phyloP scores from a whole-genome alignment of 345 rosid genomes.

The Populus ilicifolia region DNA sequence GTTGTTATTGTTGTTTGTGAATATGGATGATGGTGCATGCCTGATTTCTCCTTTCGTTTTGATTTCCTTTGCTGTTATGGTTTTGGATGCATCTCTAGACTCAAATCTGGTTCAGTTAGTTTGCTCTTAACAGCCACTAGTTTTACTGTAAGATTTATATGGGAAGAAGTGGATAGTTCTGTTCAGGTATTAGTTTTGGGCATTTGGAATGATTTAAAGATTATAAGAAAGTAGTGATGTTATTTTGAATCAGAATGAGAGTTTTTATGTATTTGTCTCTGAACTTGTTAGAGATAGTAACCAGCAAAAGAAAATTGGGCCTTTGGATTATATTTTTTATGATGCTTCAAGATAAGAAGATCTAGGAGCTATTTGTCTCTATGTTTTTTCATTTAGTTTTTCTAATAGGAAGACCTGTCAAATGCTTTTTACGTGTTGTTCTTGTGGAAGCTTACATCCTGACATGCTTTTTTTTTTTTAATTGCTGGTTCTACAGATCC shows the following conservation, averaged over 20 bases:
- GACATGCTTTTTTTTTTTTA: neutral
- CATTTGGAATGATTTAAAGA: neutral
- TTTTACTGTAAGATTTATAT: neutral
- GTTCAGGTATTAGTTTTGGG: neutral
- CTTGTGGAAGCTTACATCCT: too few species aligned
- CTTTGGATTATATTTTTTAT: neutral
- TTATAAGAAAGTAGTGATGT: neutral
- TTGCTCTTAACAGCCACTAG: neutral
- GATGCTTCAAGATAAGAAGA: neutral
- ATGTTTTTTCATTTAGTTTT: neutral
- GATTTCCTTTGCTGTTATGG: neutral
- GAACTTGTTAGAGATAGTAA: neutral
- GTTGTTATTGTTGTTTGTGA: neutral
- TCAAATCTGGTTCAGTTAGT: neutral
- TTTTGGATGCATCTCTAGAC: neutral
- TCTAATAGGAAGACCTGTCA: neutral
- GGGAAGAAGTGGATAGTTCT: neutral
- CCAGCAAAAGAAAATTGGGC: neutral
- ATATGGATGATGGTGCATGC: neutral
- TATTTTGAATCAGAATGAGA: neutral
- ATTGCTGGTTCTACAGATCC: conserved; percentile 49
- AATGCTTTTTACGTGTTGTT: neutral
- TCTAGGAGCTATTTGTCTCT: neutral
- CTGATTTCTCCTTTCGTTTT: neutral
- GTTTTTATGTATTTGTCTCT: neutral